A percentile compares a stretch with the other conserved stretches of the same genome.
phyloP scores from a whole-genome alignment of 2,329 filamentous ascomycete genomes.

The Pseudogymnoascus sp. region DNA sequence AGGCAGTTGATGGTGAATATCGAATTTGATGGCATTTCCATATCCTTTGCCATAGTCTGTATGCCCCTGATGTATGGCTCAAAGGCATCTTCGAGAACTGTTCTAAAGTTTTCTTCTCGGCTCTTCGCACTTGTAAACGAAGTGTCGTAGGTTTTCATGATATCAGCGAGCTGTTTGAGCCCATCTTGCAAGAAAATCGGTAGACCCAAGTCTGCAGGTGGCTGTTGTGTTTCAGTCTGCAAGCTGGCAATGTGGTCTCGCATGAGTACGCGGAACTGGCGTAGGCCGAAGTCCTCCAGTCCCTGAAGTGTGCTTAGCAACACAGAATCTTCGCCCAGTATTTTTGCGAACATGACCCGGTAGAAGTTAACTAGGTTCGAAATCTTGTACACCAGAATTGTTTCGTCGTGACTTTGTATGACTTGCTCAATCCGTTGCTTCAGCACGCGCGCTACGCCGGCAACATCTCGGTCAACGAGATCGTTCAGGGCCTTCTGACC shows the following conservation, averaged over 20 bases:
- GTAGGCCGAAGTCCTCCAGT: slow-evolving; percentile 67
- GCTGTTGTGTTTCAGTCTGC: slow-evolving; percentile 61
- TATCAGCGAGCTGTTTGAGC: slow-evolving; percentile 64
- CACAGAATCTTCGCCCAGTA: slow-evolving; percentile 58
- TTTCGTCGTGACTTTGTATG: slow-evolving; percentile 85
- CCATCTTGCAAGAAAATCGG: slow-evolving; percentile 76
- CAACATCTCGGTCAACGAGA: slow-evolving; percentile 77
- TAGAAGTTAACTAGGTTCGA: slow-evolving; percentile 88
- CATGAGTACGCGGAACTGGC: slow-evolving; percentile 74
- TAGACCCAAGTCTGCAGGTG: slow-evolving; percentile 63
- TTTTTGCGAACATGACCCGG: slow-evolving; percentile 69
- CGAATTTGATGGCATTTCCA: slow-evolving; percentile 50
- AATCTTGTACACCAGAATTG: slow-evolving; percentile 79
- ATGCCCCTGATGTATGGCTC: slow-evolving; percentile 79
- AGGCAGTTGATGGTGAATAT: slow-evolving; percentile 71
- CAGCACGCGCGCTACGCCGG: slow-evolving; percentile 73
- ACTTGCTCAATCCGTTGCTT: slow-evolving; percentile 85
- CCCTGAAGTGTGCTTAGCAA: slow-evolving; percentile 54
- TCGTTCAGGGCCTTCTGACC: slow-evolving; percentile 73
- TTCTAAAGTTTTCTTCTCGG: slow-evolving; percentile 61
- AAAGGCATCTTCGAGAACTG: slow-evolving; percentile 68
- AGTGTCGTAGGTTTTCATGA: slow-evolving; percentile 82
- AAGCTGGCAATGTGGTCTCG: slow-evolving; percentile 70
- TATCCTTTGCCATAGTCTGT: slow-evolving; percentile 54
- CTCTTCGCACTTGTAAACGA: slow-evolving; percentile 56